A percentile compares a stretch with the other conserved stretches of the same genome.
Conservation (phyloP, 73 alveolate genomes). For the Paramecium sonneborni region DNA sequence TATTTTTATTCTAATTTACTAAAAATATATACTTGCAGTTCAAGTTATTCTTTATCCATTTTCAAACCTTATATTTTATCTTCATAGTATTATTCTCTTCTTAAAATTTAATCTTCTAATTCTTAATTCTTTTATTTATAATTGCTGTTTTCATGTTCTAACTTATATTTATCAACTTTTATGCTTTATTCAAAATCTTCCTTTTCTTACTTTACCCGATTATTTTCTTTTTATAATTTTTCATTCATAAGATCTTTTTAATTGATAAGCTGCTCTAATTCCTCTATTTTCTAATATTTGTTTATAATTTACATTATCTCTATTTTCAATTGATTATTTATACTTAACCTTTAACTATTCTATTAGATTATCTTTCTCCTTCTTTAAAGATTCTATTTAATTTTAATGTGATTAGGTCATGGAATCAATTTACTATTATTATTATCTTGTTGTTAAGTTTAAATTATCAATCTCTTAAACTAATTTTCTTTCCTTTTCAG, state of each 20-base stretch:
- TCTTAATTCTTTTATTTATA: neutral
- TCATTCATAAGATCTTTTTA: neutral
- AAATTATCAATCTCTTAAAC: neutral
- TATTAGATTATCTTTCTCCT: neutral
- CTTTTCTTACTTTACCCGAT: neutral
- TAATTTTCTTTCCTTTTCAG: neutral
- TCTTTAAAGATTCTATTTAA: neutral
- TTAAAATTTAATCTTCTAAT: neutral
- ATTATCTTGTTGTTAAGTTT: neutral
- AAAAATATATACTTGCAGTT: neutral
- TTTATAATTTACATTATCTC: neutral
- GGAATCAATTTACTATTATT: neutral
- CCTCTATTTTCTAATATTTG: neutral
- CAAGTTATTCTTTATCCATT: slow-evolving; percentile 24
- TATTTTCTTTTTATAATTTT: slow-evolving; percentile 3
- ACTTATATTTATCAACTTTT: neutral
- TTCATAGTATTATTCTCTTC: slow-evolving; percentile 34
- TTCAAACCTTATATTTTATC: neutral
- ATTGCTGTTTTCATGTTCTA: neutral
- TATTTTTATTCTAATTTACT: neutral
- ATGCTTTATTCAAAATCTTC: neutral
- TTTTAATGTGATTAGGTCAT: neutral
- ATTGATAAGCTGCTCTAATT: neutral
- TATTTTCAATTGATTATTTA: neutral
- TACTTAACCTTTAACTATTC: neutral